A percentile compares a stretch with the other conserved stretches of the same genome.
phyloP scores from a whole-genome alignment of 176 grass and related monocot species.

The Zoysia pacifica region DNA sequence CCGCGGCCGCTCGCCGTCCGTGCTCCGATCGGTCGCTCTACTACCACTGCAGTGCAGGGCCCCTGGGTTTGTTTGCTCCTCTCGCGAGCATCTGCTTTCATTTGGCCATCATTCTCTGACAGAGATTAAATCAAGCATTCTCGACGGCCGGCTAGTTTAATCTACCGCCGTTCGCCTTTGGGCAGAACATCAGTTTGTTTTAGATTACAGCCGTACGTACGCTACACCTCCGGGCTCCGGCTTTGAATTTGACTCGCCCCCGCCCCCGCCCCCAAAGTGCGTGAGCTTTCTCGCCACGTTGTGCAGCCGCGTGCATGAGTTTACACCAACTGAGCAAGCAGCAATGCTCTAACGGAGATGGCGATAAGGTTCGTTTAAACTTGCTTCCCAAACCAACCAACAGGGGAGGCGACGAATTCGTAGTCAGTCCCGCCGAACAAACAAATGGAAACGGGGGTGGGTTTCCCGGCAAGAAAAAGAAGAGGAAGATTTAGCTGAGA shows the following conservation, averaged over 20 bases:
- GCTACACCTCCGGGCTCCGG: too few species aligned
- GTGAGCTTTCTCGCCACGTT: neutral
- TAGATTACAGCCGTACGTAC: neutral
- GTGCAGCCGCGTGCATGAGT: neutral
- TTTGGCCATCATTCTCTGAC: neutral
- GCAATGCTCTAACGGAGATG: neutral
- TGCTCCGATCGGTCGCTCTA: too few species aligned
- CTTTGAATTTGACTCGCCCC: neutral
- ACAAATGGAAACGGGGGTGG: neutral
- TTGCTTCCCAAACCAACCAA: neutral
- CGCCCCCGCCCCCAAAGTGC: too few species aligned
- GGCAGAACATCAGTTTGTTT: neutral
- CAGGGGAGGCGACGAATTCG: neutral
- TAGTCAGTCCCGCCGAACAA: neutral
- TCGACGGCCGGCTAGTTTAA: neutral
- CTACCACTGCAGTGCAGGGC: too few species aligned
- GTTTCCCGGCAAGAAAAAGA: neutral
- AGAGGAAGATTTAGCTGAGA: too few species aligned
- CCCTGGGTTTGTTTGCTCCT: too few species aligned
- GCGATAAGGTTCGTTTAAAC: neutral
- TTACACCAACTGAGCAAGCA: neutral
- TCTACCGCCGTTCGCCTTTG: neutral
- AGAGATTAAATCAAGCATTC: neutral
- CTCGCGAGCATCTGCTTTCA: too few species aligned
- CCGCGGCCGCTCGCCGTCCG: too few species aligned